phyloP scores from a whole-genome alignment of 768 basidiomycete species.

The Imleria badia region DNA sequence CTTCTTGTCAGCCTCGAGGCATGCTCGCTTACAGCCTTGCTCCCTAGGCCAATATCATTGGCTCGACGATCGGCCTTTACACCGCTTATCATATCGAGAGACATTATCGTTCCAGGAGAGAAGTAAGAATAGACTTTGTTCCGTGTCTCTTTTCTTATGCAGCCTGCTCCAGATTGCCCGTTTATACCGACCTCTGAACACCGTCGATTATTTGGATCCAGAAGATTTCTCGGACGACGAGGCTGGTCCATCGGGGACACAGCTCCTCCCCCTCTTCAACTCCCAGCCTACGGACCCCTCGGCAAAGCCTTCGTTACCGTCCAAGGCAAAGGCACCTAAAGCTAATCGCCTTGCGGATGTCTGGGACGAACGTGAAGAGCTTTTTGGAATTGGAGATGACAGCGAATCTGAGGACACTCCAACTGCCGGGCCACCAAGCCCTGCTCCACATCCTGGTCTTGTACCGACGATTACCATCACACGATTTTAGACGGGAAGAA shows the following conservation, averaged over 20 bases:
- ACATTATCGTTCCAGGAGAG: constrained; percentile 76
- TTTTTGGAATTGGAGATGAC: constrained; percentile 67
- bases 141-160: neutral
- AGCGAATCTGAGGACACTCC: constrained; percentile 52
- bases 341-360: constrained; percentile 52
- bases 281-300: constrained; percentile 11
- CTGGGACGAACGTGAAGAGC: constrained; percentile 78
- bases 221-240: constrained; percentile 48
- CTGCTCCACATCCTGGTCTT: constrained; percentile 7
- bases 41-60: constrained; percentile 72
- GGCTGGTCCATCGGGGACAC: constrained; percentile 45
- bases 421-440: constrained; percentile 7
- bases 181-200: constrained; percentile 70
- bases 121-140: constrained; percentile 43
- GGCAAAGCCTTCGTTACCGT: constrained; percentile 18
- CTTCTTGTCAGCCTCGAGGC: constrained; percentile 11
- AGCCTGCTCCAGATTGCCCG: constrained; percentile 58
- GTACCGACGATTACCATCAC: constrained; percentile 31
- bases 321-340: constrained; percentile 33
- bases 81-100: constrained; percentile 66
- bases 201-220: constrained; percentile 49
- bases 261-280: constrained; percentile 56
- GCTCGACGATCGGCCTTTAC: constrained; percentile 68
- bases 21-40: constrained; percentile 7
- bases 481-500: constrained; percentile 18